Base-by-base conservation (phyloP, 75 land plant species). In the Pseudotsuga menziesii region DNA sequence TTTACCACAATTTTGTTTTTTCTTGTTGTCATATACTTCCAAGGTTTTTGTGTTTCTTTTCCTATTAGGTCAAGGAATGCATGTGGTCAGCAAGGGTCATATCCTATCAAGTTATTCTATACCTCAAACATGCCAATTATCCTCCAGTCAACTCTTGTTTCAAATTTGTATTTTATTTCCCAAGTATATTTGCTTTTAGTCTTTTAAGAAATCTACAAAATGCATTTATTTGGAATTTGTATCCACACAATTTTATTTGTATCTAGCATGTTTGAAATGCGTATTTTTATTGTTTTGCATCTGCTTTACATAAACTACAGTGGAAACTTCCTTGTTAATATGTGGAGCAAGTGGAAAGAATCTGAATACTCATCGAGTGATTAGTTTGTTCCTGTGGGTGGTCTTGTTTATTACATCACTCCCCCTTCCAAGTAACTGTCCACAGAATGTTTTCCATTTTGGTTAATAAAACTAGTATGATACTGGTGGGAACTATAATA, bases 51-150 rank as follows among this genome's bases (percentile, higher is more conserved):
- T 58, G 92, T 90, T 56, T 88, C 88, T 56, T 72, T 90, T 55
- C 92, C 92, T 44, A 90, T 90, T 73, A 80, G 92, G 58, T 88
- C 92, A 23, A 90, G 84, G 83, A 90, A 85, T 84, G 88, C 92
- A 32, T 84, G 90, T 32, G 90, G 92, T 17, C 92, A 88, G 62
- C 92, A 90, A 77, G 92, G 92, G 19, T 90, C 89, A 58, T 90
- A 90, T 59, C 92, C 92, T 7, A 90, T 90, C 73, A 90, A 90
- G 83, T 76, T 90, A 48, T 90, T 90, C 78, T 88, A 90, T 78
- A 90, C 92, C 15, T 88, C 92, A 4, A 90, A 90, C 80, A 90
- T 90, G 92, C 92, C 92, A n/a, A 90, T 90, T 48, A 90, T 90
- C 82, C 74, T 88, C 8, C 92, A 90, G 57, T 90, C 90, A 71